Base-by-base conservation (phyloP, 2,329 filamentous ascomycete genomes). In the Tolypocladium ophioglossoides region DNA sequence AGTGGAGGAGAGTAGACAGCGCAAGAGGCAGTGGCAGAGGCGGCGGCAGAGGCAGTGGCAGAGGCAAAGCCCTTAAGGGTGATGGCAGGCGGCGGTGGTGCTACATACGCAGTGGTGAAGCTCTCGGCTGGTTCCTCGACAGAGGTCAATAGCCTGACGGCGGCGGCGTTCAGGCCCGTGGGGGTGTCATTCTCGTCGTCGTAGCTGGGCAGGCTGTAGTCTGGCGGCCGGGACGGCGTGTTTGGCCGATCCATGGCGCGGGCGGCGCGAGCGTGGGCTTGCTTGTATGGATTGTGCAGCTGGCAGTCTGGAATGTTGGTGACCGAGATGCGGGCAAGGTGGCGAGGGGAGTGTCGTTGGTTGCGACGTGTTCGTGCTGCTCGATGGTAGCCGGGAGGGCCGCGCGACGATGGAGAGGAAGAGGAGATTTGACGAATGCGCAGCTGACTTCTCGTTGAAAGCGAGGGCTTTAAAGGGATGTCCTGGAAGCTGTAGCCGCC, bases 101-200 rank as follows among this genome's bases (percentile, higher is more conserved):
- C 63, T 71, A 84, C 82, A 73, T 84, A 84, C 80, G 77, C 73
- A 65, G 73, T 70, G 54, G 58, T 74, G 8, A 46, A 27, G 70
- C 51, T 37, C n/a, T 70, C 72, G 62, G 65, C 60, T n/a, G 76
- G 70, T 49, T 83, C 81, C 63, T 85, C 82, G 66, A 82, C 74
- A 8, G 80, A 84, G 52, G 82, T 85, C 70, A 86, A 71, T 62
- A 86, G 71, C 62, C 83, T 76, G 53, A 85, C 76, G 57, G 76
- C 78, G 37, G 81, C 75, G 47, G 74, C 68, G 63, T 77, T 78
- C 54, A 74, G 70, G 56, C 73, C 72, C 40, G 71, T 71, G 20
- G 74, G 73, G 32, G 73, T 76, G 58, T 74, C 70, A 60, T 78
- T 70, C 30, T 82, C 78, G 52, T 81, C 78, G 62, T 80, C 76